These are phyloP conservation scores for Odontarrhena argentea DNA, from an alignment of 345 rosid genomes.

Conservation along the genomic window DNA sequence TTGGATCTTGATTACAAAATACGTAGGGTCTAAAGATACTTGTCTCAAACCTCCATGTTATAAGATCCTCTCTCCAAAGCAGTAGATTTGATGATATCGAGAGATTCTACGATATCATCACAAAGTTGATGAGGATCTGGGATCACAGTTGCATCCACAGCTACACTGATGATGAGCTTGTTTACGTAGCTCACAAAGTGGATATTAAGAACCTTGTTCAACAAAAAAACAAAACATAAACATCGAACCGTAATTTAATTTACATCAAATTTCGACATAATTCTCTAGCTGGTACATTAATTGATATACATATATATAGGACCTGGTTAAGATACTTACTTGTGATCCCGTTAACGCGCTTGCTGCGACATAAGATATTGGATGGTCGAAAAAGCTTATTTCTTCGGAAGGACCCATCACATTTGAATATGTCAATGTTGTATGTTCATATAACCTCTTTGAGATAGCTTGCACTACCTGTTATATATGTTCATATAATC, in stretches of 20 bases:
- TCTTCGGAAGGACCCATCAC: constrained; percentile 54
- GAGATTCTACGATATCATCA: constrained; percentile 52
- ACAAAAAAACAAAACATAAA: constrained; percentile 43
- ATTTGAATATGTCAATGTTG: constrained; percentile 50
- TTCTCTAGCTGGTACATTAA: too few relatives aligned
- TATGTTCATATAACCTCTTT: constrained; percentile 35
- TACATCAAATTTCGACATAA: too few relatives aligned
- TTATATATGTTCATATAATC: neutral
- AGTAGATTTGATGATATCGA: constrained; percentile 45
- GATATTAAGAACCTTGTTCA: constrained; percentile 63
- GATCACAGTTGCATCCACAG: constrained; percentile 58
- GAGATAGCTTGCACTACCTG: constrained; percentile 41
- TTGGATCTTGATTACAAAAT: too few relatives aligned
- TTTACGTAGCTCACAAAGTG: constrained; percentile 63
- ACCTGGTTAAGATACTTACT: constrained; percentile 22
- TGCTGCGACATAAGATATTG: constrained; percentile 53
- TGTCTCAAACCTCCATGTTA: neutral
- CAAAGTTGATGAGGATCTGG: constrained; percentile 61
- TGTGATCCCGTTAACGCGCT: constrained; percentile 53
- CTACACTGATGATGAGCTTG: constrained; percentile 54
- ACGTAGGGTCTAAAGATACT: too few relatives aligned
- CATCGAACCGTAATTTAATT: too few relatives aligned
- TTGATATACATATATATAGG: too few relatives aligned
- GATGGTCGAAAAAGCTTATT: constrained; percentile 51
- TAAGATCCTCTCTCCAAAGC: constrained; percentile 2